A percentile compares a stretch with the other conserved stretches of the same genome.
phyloP scores from a whole-genome alignment of 2,329 filamentous ascomycete genomes.

The Penicillium sp. region DNA sequence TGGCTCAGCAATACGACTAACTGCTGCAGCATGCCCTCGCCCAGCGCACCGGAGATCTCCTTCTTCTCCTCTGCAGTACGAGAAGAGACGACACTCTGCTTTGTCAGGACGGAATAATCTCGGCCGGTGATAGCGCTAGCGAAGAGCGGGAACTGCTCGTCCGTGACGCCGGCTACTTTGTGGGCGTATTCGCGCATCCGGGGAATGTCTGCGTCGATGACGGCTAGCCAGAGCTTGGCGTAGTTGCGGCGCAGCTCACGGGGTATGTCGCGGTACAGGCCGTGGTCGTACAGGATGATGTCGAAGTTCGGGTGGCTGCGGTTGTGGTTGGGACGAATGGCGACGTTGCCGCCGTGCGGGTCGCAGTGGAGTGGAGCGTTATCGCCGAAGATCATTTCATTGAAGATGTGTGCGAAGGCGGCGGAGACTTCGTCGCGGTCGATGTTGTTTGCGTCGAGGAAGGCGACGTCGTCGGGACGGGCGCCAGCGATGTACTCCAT shows the following conservation, averaged over 20 bases:
- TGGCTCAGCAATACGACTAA: constrained; percentile 83
- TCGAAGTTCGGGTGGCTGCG: constrained; percentile 78
- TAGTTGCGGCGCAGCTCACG: constrained; percentile 76
- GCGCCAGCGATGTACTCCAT: constrained; percentile 91
- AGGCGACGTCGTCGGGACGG: constrained; percentile 84
- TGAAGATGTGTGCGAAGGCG: constrained; percentile 87
- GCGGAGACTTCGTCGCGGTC: constrained; percentile 95
- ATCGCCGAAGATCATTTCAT: constrained; percentile 97
- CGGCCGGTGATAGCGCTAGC: constrained; percentile 94
- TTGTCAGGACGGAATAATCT: constrained; percentile 74
- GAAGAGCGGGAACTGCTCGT: constrained; percentile 91
- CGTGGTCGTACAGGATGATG: constrained; percentile 94
- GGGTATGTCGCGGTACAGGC: constrained; percentile 91
- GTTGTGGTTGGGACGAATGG: constrained; percentile 73
- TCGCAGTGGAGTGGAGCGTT: constrained; percentile 92
- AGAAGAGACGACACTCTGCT: constrained; percentile 55
- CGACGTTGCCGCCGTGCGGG: constrained; percentile 93
- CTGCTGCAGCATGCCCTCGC: constrained; percentile 84
- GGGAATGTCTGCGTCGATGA: constrained; percentile 83
- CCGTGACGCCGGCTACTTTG: constrained; percentile 83
- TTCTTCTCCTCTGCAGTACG: constrained; percentile 78
- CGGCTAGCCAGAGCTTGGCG: constrained; percentile 95
- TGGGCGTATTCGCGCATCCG: constrained; percentile 85
- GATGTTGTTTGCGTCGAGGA: constrained; percentile 80
- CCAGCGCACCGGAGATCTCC: constrained; percentile 77